phyloP scores from a whole-genome alignment of 805 yeast genomes.

The Hanseniaspora guilliermondii region DNA sequence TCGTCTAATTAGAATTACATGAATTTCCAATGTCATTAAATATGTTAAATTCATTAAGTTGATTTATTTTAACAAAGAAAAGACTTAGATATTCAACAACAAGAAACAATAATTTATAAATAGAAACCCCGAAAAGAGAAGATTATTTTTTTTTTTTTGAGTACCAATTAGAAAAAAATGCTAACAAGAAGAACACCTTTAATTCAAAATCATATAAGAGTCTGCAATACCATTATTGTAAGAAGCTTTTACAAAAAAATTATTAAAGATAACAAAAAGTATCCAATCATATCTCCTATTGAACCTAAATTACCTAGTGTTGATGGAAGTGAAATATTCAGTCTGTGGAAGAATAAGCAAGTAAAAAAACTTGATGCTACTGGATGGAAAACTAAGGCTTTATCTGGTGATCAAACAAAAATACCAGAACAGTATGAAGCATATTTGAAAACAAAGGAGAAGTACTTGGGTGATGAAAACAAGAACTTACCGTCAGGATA shows the following conservation, averaged over 20 bases:
- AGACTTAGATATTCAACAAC: too few species aligned
- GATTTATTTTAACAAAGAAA: too few species aligned
- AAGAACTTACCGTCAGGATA: neutral
- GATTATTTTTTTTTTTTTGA: neutral
- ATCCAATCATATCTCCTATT: conserved; percentile 1
- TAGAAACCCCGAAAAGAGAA: too few species aligned
- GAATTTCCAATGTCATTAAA: too few species aligned
- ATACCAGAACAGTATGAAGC: neutral
- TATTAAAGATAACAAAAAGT: neutral
- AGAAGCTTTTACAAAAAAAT: neutral
- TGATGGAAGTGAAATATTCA: conserved; percentile 7
- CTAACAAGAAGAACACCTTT: neutral
- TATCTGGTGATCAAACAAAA: neutral
- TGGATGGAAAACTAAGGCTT: conserved; percentile 9
- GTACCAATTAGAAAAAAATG: neutral
- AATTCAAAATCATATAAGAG: neutral
- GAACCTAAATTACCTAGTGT: conserved; percentile 9
- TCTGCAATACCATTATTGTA: neutral
- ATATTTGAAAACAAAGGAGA: neutral
- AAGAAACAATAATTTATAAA: too few species aligned
- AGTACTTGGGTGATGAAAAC: neutral
- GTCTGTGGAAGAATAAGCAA: neutral
- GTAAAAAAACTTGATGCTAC: neutral
- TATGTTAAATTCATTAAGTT: too few species aligned
- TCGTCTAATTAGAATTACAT: too few species aligned